Evolutionary conservation across 352 stramenopile genomes (phyloP).

Genomic region (Stramenopiles sp.): DNA sequence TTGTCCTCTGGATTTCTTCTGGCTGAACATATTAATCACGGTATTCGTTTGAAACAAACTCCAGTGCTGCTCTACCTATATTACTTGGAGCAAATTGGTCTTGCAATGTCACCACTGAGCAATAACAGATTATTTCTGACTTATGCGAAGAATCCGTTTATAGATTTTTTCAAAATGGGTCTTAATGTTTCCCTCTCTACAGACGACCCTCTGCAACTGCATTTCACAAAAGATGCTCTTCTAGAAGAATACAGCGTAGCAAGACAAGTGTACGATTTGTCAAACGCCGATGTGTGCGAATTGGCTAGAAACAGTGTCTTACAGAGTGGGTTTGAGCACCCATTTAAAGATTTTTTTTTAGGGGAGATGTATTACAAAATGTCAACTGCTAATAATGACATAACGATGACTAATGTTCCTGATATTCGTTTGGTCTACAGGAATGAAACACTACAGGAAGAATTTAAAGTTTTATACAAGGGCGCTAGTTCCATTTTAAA

Average conservation of each 20-base stretch:
- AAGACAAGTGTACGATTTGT: conserved; percentile 75
- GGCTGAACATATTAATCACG: conserved; percentile 89
- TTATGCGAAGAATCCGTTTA: conserved; percentile 80
- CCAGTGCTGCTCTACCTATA: conserved; percentile 93
- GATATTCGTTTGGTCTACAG: conserved; percentile 71
- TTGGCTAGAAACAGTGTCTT: conserved; percentile 94
- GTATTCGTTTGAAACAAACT: conserved; percentile 88
- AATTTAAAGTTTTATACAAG: no score
- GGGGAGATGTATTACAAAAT: conserved; percentile 63
- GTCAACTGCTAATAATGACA: conserved; percentile 46
- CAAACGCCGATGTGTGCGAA: conserved; percentile 90
- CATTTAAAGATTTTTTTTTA: conserved; percentile 91
- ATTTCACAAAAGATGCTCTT: conserved; percentile 93
- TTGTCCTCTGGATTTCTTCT: conserved; percentile 65
- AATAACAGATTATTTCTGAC: conserved; percentile 89
- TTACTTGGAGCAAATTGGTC: conserved; percentile 88
- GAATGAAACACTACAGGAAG: conserved; percentile 47
- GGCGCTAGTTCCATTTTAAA: no score
- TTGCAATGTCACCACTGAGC: conserved; percentile 72
- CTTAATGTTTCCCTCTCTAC: conserved; percentile 94
- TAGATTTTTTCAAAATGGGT: conserved; percentile 78
- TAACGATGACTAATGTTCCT: conserved; percentile 76
- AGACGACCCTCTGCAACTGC: conserved; percentile 92
- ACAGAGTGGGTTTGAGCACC: conserved; percentile 88
- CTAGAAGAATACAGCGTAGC: conserved; percentile 84